phyloP scores from a whole-genome alignment of 1,139 yeast species.

The Blastobotrys ciferrii region DNA sequence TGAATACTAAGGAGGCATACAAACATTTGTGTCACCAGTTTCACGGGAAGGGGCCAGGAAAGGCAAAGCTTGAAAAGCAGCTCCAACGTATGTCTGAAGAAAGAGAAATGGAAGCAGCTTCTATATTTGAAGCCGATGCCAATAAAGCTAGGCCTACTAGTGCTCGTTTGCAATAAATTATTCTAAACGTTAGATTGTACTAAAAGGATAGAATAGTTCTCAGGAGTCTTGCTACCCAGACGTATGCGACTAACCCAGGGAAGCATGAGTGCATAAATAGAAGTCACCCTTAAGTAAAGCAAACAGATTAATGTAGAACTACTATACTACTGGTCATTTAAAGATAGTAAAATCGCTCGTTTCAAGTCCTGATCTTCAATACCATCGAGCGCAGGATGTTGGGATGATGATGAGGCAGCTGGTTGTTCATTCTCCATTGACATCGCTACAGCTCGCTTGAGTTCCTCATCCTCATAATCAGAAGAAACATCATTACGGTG shows the following conservation, averaged over 20 bases:
- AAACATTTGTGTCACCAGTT: conserved; percentile 81
- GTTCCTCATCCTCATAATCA: conserved; percentile 34
- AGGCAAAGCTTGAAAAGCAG: conserved; percentile 43
- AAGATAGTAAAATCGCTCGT: conserved; percentile 17
- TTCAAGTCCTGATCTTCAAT: conserved; percentile 19
- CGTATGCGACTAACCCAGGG: too few species aligned
- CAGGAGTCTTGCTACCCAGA: too few species aligned
- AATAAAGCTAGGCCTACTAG: neutral
- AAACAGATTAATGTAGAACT: neutral
- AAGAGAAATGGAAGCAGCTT: conserved; percentile 29
- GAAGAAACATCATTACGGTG: conserved; percentile 24
- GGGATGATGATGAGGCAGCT: conserved; percentile 2
- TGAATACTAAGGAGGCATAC: conserved; percentile 76
- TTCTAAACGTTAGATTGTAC: too few species aligned
- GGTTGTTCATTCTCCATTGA: conserved; percentile 20
- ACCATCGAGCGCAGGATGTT: conserved; percentile 1
- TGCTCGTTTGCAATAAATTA: conserved; percentile 1
- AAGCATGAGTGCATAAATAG: too few species aligned
- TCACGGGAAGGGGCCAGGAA: conserved; percentile 65
- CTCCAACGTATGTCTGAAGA: conserved; percentile 39
- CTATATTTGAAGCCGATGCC: conserved; percentile 24
- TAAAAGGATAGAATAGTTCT: neutral
- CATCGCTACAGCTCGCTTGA: conserved; percentile 26
- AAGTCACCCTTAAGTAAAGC: too few species aligned
- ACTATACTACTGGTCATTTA: conserved; percentile 3